Conservation (phyloP, 129 eudicot species). For the Cynara cardunculus region DNA sequence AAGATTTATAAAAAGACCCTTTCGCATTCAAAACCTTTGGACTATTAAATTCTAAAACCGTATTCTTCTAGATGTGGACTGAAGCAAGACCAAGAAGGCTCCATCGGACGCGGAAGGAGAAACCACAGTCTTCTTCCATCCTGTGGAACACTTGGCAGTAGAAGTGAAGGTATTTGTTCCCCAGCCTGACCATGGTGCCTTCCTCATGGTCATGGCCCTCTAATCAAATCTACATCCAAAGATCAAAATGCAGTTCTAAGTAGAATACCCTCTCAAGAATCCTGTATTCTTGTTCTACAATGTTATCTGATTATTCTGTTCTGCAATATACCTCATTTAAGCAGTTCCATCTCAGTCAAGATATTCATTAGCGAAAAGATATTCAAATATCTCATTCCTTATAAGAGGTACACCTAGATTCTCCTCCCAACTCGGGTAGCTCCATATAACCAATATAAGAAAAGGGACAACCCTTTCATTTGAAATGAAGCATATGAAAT, state of each 20-base stretch:
- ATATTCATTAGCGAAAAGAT: neutral
- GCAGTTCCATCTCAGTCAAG: neutral
- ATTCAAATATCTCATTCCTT: neutral
- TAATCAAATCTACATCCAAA: neutral
- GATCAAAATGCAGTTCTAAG: neutral
- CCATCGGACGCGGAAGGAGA: neutral
- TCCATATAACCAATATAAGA: neutral
- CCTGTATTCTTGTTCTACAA: neutral
- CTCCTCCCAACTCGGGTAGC: neutral
- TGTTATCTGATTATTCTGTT: neutral
- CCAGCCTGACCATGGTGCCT: neutral
- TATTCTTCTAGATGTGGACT: no score
- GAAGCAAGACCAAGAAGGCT: no score
- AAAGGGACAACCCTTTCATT: neutral
- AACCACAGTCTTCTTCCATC: neutral
- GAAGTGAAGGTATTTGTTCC: neutral
- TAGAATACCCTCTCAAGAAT: neutral
- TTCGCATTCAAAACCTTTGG: neutral
- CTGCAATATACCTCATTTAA: neutral
- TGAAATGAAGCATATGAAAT: neutral
- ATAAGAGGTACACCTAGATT: neutral
- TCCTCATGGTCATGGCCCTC: neutral
- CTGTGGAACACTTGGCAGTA: neutral
- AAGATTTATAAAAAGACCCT: neutral
- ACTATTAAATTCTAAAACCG: neutral